Evolutionary conservation across 306 rosid species (phyloP).

Genomic region (Glycine tomentella): DNA sequence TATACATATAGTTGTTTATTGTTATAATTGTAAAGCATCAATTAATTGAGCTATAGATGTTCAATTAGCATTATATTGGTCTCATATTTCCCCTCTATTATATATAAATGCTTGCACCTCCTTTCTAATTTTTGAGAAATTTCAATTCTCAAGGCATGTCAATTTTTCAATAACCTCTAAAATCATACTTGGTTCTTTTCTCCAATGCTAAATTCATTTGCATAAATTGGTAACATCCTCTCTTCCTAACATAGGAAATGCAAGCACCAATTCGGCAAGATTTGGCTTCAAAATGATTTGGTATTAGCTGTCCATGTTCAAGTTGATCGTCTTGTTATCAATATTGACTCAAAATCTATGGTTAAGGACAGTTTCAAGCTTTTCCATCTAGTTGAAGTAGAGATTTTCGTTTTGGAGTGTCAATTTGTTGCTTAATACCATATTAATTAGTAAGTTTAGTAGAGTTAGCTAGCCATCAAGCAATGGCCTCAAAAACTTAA

Average conservation of each 20-base stretch:
- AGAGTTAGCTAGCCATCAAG: not conserved
- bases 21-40: not conserved
- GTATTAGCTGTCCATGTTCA: not conserved
- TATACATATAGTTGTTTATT: no score
- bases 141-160: not conserved
- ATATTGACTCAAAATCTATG: not conserved
- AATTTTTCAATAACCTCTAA: constrained; percentile 28
- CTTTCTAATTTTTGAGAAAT: constrained; percentile 35
- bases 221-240: not conserved
- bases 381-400: not conserved
- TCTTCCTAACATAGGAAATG: not conserved
- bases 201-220: not conserved
- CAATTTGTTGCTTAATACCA: not conserved
- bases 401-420: not conserved
- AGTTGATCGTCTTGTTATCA: not conserved
- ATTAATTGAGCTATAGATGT: not conserved
- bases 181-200: constrained; percentile 4
- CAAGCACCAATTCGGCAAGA: not conserved
- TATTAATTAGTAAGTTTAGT: not conserved
- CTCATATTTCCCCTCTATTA: not conserved
- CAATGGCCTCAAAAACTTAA: not conserved
- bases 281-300: not conserved
- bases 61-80: not conserved
- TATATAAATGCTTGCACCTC: constrained; percentile 17
- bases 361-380: not conserved